Evolutionary conservation across 208 protist genomes (phyloP), one percentile per base, ranked within the genome.

Genomic region (Spongospora subterranea): DNA sequence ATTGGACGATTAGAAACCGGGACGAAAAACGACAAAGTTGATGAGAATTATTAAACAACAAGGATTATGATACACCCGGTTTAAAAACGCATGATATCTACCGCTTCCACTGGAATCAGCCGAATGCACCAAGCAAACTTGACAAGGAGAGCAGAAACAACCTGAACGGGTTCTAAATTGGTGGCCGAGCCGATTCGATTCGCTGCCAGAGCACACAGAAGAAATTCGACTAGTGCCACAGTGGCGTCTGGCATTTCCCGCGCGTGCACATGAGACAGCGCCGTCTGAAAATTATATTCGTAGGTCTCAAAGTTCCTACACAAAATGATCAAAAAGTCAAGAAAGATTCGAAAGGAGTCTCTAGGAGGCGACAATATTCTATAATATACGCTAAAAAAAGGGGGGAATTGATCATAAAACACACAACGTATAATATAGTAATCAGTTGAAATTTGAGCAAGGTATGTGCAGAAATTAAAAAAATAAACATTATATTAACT

Each of bases 201-300:
- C 6, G 71, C 6, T 6, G 6, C 35, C n/a, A 82, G 35, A 43
- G 71, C 71, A n/a, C 35, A 6, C 6, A 82, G 17, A 17, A 82
- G 40, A n/a, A 82, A 82, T 13, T 82, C 17, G 71, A 82, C 71
- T 20, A 82, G 71, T 40, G 35, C n/a, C 6, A 35, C 71, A 20
- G 71, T 43, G 17, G 71, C 71, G 35, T 82, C 71, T 20, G 71
- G 6, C 17, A 82, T 43, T n/a, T 82, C 71, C 6, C 17, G 6
- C 11, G n/a, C 6, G n/a, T 45, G 71, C 17, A 82, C 35, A 6
- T 35, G 71, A 82, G n/a, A 43, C 11, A 82, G 11, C 11, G 71
- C 71, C 71, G n/a, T 82, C n/a, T 82, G 71, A 43, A 82, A 82
- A 82, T 82, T 82, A 43, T 82, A 82, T n/a, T 82, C 71, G n/a